Base-by-base conservation (phyloP, 1,284 basidiomycete species). In the Pseudozyma pruni region DNA sequence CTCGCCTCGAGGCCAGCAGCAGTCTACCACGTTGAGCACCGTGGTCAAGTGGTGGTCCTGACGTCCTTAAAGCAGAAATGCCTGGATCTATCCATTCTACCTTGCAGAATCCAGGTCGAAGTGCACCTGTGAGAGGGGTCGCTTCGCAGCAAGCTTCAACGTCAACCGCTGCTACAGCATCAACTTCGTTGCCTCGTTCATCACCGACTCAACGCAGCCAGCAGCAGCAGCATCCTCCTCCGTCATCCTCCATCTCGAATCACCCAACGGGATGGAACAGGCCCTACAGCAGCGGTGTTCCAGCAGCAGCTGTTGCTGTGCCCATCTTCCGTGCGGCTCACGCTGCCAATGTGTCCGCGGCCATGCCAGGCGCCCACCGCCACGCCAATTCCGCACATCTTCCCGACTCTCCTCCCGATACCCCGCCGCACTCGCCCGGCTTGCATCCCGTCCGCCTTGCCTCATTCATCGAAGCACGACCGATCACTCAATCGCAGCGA, bases 71-170 rank as follows among this genome's bases (percentile, higher is more conserved):
- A 60, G 57, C 67, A 62, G 71, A 76, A 76, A 76, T 76, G 67
- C 74, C 74, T 73, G 74, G 68, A 67, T 47, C 54, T 42, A 43
- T 45, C 39, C 49, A 29, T 31, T 38, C 54, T 42, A 23, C 39
- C 48, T 50, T 51, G 62, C 62, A 59, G 57, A 41, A 37, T 64
- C 61, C 71, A 73, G 74, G 74, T 76, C 74, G 74, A 58, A 70
- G 64, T 54, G 62, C 58, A 59, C 71, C 74, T 76, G 74, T 76
- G 74, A 76, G 74, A 76, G 74, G 64, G 74, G 71, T 63, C 50
- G 61, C 72, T 73, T 64, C 74, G 74, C 61, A 62, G 53, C 59
- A 51, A 72, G 22, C 48, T 39, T 48, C 44, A 27, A 51, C 58
- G 29, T 35, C 49, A 38, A 40, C 14, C 33, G 10, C 16, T 11